Percentiles rank a stretch among this genome's conserved stretches.
These are phyloP conservation scores for Hygrophila difformis DNA, from an alignment of 257 asterid species.

Conservation along the genomic window DNA sequence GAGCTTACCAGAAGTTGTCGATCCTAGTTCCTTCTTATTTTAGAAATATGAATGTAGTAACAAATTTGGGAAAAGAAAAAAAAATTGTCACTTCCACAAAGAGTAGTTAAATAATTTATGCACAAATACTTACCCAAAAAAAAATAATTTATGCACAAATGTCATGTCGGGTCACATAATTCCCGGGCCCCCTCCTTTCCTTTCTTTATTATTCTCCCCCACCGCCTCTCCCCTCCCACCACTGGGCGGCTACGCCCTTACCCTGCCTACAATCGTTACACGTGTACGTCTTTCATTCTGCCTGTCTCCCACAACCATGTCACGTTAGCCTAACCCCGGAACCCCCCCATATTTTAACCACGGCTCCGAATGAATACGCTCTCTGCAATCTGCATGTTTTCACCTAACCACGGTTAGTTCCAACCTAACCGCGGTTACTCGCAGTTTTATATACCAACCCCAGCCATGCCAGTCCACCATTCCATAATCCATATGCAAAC, in stretches of 20 bases:
- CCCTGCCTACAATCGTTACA: conserved; percentile 20
- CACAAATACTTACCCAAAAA: too few relatives aligned
- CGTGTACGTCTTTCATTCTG: conserved; percentile 15
- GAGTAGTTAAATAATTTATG: too few relatives aligned
- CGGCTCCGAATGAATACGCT: too few relatives aligned
- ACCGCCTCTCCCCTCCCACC: conserved; percentile 35
- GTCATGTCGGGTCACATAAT: conserved; percentile 17
- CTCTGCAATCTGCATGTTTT: too few relatives aligned
- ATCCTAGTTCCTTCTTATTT: too few relatives aligned
- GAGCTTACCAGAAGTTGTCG: too few relatives aligned
- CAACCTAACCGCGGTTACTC: conserved; percentile 29
- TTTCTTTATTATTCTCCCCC: conserved; percentile 9
- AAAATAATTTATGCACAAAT: too few relatives aligned
- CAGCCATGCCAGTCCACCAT: conserved; percentile 3
- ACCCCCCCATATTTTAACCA: conserved; percentile 24
- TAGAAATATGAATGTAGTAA: too few relatives aligned
- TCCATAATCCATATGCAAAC: too few relatives aligned
- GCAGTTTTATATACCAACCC: conserved; percentile 48
- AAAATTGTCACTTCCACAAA: too few relatives aligned
- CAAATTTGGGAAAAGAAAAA: too few relatives aligned
- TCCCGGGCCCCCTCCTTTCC: conserved; percentile 8
- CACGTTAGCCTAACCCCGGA: conserved; percentile 1
- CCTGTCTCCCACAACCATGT: conserved; percentile 9
- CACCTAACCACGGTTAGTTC: conserved; percentile 26
- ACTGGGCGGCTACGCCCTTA: too few relatives aligned